These are phyloP conservation scores for Ceratocystis cubensis DNA, from an alignment of 2,329 filamentous ascomycete genomes.

Conservation along the genomic window DNA sequence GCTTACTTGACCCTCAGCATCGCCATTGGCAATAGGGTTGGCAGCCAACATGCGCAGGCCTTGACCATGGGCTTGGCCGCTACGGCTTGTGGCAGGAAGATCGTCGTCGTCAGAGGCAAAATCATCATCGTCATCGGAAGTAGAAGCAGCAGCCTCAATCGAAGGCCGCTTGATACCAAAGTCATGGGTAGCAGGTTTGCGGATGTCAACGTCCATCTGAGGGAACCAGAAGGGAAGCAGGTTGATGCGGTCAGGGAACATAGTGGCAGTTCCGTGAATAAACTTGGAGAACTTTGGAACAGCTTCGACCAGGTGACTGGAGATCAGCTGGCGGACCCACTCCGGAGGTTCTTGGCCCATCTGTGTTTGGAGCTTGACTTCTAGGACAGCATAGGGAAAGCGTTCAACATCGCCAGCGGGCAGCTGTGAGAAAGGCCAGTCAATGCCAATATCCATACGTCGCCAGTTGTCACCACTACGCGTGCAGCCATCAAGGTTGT, in stretches of 20 bases:
- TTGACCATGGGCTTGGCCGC: background rate
- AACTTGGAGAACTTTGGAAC: conserved; percentile 99
- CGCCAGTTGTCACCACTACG: conserved; percentile 86
- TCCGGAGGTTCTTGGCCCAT: conserved; percentile 87
- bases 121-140: conserved; percentile 64
- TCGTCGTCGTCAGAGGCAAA: conserved; percentile 54
- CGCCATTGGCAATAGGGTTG: conserved; percentile 33
- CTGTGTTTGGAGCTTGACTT: conserved; percentile 96
- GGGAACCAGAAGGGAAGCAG: conserved; percentile 95
- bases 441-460: conserved; percentile 92
- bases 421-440: conserved; percentile 84
- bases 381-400: conserved; percentile 91
- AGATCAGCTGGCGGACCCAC: conserved; percentile 88
- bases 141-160: conserved; percentile 45
- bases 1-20: conserved; percentile 74
- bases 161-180: conserved; percentile 81
- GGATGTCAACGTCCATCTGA: conserved; percentile 96
- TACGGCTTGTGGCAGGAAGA: background rate
- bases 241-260: conserved; percentile 79
- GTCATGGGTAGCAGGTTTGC: conserved; percentile 74
- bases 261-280: conserved; percentile 80
- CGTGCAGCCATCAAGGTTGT: conserved; percentile 71
- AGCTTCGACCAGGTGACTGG: conserved; percentile 93
- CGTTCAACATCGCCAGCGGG: conserved; percentile 72
- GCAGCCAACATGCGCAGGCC: conserved; percentile 20